Conservation (phyloP, 768 basidiomycete genomes). For the Lyophyllum semitale region DNA sequence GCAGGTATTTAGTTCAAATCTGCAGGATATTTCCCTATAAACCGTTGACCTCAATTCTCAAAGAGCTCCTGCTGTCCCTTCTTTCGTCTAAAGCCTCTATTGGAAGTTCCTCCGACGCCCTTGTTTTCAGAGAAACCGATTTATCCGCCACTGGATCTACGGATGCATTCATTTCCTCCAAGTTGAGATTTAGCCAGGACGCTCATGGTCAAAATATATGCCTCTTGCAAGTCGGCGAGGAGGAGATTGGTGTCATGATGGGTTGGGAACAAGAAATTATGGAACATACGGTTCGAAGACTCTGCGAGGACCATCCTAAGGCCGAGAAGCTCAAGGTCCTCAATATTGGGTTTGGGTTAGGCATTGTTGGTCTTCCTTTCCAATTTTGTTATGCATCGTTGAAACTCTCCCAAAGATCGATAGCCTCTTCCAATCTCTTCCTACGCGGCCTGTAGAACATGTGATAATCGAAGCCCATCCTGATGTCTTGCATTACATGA, state of each 20-base stretch:
- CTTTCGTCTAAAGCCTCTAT: slow-evolving; percentile 51
- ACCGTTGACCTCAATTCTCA: not conserved
- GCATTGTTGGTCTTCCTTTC: slow-evolving; percentile 61
- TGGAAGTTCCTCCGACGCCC: slow-evolving; percentile 28
- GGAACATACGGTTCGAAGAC: slow-evolving; percentile 70
- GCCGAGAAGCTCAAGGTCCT: slow-evolving; percentile 62
- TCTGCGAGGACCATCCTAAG: slow-evolving; percentile 58
- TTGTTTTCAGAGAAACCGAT: slow-evolving; percentile 54
- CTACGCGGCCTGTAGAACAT: slow-evolving; percentile 65
- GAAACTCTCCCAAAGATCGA: slow-evolving; percentile 63
- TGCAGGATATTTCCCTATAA: not conserved
- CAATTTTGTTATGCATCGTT: not conserved
- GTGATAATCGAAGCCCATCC: slow-evolving; percentile 95
- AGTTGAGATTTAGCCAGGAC: slow-evolving; percentile 69
- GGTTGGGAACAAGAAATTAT: slow-evolving; percentile 94
- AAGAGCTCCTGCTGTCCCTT: slow-evolving; percentile 72
- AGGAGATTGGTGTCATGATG: slow-evolving; percentile 99
- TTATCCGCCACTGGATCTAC: slow-evolving; percentile 61
- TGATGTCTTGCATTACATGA: slow-evolving; percentile 86
- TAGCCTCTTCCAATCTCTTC: slow-evolving; percentile 68
- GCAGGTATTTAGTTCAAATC: slow-evolving; percentile 59
- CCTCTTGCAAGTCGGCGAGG: slow-evolving; percentile 59
- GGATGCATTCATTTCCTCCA: slow-evolving; percentile 70
- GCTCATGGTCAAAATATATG: slow-evolving; percentile 82
- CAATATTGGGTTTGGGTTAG: slow-evolving; percentile 94